Conservation (phyloP, 495 filamentous ascomycete genomes). For the Penicillium subrubescens region DNA sequence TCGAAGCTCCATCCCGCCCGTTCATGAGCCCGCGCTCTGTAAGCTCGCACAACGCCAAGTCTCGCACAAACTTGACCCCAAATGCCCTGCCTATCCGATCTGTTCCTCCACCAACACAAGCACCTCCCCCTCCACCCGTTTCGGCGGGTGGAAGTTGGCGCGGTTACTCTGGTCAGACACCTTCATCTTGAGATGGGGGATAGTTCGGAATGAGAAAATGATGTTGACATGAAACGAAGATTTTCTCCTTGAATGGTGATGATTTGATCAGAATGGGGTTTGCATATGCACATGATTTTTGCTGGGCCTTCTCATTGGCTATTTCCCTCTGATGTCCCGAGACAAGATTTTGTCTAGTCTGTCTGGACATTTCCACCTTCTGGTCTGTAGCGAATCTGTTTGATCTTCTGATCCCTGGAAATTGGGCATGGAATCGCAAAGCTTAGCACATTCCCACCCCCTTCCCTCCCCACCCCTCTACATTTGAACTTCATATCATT, state of each 20-base stretch:
- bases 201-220: not conserved
- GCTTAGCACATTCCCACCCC: not conserved
- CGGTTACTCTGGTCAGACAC: conserved; percentile 30
- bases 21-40: conserved; percentile 41
- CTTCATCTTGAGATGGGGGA: conserved; percentile 14
- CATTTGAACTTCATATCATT: not conserved
- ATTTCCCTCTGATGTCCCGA: not conserved
- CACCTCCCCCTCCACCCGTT: conserved; percentile 42
- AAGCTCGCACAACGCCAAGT: conserved; percentile 42
- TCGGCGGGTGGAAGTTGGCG: conserved; percentile 38
- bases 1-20: conserved; percentile 38
- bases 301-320: not conserved
- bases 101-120: conserved; percentile 44
- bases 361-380: not conserved
- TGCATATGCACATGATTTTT: conserved; percentile 14
- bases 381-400: not conserved
- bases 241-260: conserved; percentile 1
- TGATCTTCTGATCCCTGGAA: not conserved
- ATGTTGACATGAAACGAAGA: conserved; percentile 10
- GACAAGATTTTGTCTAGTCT: not conserved
- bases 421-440: not conserved
- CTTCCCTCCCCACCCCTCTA: not conserved
- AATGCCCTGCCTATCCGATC: conserved; percentile 46
- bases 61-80: conserved; percentile 40
- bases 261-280: conserved; percentile 10